A percentile compares a stretch with the other conserved stretches of the same genome.
Evolutionary conservation across 225 moss, liverwort and hornwort genomes (phyloP).

Genomic region (Polytrichum commune): DNA sequence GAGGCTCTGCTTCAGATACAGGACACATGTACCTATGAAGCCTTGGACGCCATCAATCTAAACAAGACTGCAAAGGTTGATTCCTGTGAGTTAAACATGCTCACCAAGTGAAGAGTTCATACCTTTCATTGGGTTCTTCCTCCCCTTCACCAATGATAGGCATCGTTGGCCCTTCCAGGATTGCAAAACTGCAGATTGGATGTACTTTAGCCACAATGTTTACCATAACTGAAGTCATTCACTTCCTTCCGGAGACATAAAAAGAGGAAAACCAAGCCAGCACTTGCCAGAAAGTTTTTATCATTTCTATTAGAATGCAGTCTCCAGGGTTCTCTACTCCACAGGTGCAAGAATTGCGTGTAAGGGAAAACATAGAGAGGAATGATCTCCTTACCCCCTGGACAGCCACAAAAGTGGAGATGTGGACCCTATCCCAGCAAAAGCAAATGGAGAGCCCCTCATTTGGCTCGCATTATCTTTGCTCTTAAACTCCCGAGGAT

Average conservation of each 20-base stretch:
- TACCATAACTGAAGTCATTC: too few species aligned
- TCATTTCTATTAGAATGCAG: too few species aligned
- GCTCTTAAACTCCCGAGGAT: slow-evolving; percentile 95
- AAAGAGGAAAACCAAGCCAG: too few species aligned
- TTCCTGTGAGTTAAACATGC: background rate
- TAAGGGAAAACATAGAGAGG: background rate
- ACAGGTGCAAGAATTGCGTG: background rate
- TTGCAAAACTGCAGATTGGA: slow-evolving; percentile 69
- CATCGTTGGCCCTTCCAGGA: slow-evolving; percentile 97
- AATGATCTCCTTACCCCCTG: slow-evolving; percentile 59
- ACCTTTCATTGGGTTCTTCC: slow-evolving; percentile 98
- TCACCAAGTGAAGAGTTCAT: slow-evolving; percentile 1
- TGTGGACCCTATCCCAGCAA: slow-evolving; percentile 91
- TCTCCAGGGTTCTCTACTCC: too few species aligned
- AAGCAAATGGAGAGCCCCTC: slow-evolving; percentile 83
- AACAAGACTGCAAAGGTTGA: too few species aligned
- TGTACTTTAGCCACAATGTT: background rate
- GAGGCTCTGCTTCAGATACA: background rate
- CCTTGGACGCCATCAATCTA: background rate
- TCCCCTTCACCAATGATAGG: slow-evolving; percentile 98
- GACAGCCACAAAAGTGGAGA: slow-evolving; percentile 90
- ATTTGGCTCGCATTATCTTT: slow-evolving; percentile 99
- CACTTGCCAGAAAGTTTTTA: too few species aligned
- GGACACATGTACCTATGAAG: background rate
- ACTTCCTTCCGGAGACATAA: too few species aligned